A percentile compares a stretch with the other conserved stretches of the same genome.
Conservation (phyloP, 805 yeast genomes). For the Teunomyces panamensis region DNA sequence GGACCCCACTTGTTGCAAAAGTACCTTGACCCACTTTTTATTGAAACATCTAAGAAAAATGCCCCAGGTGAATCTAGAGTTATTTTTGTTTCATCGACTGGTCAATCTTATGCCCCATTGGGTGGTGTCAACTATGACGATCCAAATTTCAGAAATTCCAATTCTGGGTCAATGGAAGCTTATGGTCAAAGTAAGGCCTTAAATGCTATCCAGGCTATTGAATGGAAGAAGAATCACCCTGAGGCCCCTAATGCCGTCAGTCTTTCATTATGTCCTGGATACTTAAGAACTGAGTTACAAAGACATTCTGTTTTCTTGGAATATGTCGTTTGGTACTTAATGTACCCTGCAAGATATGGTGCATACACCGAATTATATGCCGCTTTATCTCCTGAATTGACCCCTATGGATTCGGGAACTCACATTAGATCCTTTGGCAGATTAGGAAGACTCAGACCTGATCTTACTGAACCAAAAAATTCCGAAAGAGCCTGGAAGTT, state of each 20-base stretch:
- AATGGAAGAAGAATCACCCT: slow-evolving; percentile 32
- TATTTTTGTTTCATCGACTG: slow-evolving; percentile 45
- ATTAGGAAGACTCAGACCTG: slow-evolving; percentile 28
- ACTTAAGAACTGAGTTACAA: slow-evolving; percentile 30
- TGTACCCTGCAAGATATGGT: slow-evolving; percentile 30
- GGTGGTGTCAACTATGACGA: slow-evolving; percentile 36
- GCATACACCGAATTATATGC: slow-evolving; percentile 45
- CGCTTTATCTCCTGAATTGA: slow-evolving; percentile 38
- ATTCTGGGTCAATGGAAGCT: slow-evolving; percentile 9
- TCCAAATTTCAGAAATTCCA: slow-evolving; percentile 18
- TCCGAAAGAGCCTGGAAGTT: slow-evolving; percentile 33
- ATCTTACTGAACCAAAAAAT: slow-evolving; percentile 30
- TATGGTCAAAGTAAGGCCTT: slow-evolving; percentile 48
- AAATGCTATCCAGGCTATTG: slow-evolving; percentile 30
- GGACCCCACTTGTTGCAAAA: slow-evolving; percentile 47
- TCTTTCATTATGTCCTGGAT: slow-evolving; percentile 42
- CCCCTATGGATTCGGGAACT: slow-evolving; percentile 27
- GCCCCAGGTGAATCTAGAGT: slow-evolving; percentile 31
- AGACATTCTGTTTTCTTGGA: slow-evolving; percentile 17
- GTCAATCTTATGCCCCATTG: slow-evolving; percentile 24
- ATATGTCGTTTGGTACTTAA: slow-evolving; percentile 7
- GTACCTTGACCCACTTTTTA: slow-evolving; percentile 34
- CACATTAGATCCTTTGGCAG: slow-evolving; percentile 39
- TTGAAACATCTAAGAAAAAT: slow-evolving; percentile 25
- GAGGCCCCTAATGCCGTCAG: slow-evolving; percentile 25